Percentiles rank a stretch among this genome's conserved stretches.
These are phyloP conservation scores for Fusarium nisikadoi DNA, from an alignment of 2,329 filamentous ascomycete genomes.

Conservation along the genomic window DNA sequence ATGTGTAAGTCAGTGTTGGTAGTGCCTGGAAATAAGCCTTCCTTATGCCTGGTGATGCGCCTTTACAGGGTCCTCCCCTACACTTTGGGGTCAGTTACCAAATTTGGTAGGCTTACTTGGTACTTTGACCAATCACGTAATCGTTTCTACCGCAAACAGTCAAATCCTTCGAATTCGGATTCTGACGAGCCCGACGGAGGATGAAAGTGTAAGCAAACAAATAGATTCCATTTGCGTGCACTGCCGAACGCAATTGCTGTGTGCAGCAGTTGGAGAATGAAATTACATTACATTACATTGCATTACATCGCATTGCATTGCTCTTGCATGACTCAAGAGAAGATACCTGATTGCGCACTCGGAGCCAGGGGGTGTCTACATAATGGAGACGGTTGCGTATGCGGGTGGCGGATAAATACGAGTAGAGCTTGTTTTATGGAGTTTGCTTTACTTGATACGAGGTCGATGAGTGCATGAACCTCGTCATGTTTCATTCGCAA, in stretches of 20 bases:
- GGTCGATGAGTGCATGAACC: constrained; percentile 16
- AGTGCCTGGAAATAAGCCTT: constrained; percentile 14
- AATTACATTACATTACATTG: neutral
- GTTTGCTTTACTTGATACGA: constrained; percentile 36
- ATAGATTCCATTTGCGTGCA: neutral
- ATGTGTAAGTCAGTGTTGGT: neutral
- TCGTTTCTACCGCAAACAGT: constrained; percentile 1
- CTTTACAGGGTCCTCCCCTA: constrained; percentile 29
- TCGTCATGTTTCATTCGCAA: constrained; percentile 29
- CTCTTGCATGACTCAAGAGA: constrained; percentile 4
- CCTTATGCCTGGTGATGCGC: constrained; percentile 28
- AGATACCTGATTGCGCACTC: constrained; percentile 13
- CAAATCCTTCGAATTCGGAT: constrained; percentile 6
- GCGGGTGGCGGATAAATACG: constrained; percentile 25
- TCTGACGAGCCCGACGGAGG: neutral
- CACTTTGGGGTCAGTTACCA: constrained; percentile 17
- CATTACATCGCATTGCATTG: neutral
- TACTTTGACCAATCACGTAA: constrained; percentile 3
- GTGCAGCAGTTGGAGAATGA: neutral
- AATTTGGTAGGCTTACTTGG: constrained; percentile 31
- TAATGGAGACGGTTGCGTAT: constrained; percentile 34
- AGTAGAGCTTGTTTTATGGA: constrained; percentile 26
- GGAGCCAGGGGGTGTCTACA: neutral
- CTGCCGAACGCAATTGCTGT: neutral
- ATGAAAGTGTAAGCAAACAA: constrained; percentile 1